Percentiles rank a stretch among this genome's conserved stretches.
Conservation (phyloP, 148 eudicot genomes). For the Cornus florida region DNA sequence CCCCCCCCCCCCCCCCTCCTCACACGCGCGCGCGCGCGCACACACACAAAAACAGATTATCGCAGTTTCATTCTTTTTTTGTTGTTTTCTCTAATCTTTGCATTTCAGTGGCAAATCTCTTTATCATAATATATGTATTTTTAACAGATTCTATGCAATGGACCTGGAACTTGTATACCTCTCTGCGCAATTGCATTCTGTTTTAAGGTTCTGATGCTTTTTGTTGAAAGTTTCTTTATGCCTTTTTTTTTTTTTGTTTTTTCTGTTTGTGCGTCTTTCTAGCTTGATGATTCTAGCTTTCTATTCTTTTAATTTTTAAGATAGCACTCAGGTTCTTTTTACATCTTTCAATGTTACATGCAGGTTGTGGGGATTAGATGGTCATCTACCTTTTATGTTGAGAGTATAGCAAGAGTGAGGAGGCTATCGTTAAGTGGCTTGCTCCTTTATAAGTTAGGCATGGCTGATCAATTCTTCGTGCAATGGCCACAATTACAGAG, state of each 20-base stretch:
- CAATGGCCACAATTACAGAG: constrained; percentile 94
- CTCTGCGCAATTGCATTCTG: constrained; percentile 68
- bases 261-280: background rate
- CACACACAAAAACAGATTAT: background rate
- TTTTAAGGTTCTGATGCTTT: constrained; percentile 61
- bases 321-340: background rate
- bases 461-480: constrained; percentile 82
- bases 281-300: background rate
- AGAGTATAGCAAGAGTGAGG: constrained; percentile 90
- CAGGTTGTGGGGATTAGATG: constrained; percentile 80
- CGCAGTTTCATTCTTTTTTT: background rate
- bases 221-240: background rate
- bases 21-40: too few species aligned
- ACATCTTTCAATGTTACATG: constrained; percentile 12
- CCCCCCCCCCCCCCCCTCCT: too few species aligned
- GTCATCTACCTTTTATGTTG: constrained; percentile 83
- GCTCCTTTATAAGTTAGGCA: constrained; percentile 72
- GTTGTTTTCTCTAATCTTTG: background rate
- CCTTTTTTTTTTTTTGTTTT: too few species aligned
- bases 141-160: constrained; percentile 83
- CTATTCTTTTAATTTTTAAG: background rate
- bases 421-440: constrained; percentile 79
- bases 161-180: constrained; percentile 93
- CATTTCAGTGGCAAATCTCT: background rate
- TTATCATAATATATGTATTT: background rate